Conservation (phyloP, 2,329 filamentous ascomycete genomes). For the Colletotrichum spaethianum region DNA sequence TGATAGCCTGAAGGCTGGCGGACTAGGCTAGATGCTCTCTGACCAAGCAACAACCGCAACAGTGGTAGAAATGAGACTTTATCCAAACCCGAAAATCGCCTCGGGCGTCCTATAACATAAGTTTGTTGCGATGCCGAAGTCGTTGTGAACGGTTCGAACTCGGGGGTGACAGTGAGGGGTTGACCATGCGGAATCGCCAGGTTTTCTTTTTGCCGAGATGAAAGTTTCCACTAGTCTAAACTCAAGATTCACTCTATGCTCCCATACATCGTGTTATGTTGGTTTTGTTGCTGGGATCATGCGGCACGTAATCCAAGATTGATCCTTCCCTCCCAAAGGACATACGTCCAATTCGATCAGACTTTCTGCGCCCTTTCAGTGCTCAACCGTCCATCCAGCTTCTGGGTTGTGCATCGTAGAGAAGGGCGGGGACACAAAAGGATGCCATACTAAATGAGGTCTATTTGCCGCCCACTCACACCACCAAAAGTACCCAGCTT, state of each 20-base stretch:
- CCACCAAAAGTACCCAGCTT: background rate
- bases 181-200: no score
- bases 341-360: background rate
- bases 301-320: no score
- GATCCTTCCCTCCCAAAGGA: no score
- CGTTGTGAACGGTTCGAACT: background rate
- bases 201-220: no score
- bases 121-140: background rate
- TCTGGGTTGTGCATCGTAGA: background rate
- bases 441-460: background rate
- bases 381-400: background rate
- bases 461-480: background rate
- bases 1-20: background rate
- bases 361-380: background rate
- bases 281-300: no score
- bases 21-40: background rate
- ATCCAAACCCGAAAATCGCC: no score
- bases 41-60: background rate
- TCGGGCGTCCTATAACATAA: background rate
- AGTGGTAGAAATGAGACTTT: background rate
- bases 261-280: no score
- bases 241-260: no score
- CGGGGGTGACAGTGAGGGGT: background rate
- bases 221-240: no score
- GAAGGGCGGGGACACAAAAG: background rate